Evolutionary conservation across 1,139 yeast genomes (phyloP).

Genomic region (Schizosaccharomyces versatilis): DNA sequence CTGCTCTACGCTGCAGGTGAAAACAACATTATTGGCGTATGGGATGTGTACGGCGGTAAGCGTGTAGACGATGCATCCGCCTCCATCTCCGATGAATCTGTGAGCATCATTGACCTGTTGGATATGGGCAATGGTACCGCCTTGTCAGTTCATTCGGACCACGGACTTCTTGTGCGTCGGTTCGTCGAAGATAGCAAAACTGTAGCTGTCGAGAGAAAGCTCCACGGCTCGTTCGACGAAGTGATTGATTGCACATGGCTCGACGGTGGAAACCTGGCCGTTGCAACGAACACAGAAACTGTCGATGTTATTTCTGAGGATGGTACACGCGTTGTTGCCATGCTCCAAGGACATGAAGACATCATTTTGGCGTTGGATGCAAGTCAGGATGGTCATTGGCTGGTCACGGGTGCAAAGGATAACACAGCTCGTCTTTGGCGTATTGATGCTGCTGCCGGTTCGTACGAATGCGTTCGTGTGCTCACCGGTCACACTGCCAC

Average conservation of each 20-base stretch:
- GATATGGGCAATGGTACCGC: conserved; percentile 10
- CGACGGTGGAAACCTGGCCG: conserved; percentile 43
- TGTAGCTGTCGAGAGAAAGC: conserved; percentile 29
- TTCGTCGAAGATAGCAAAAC: conserved; percentile 16
- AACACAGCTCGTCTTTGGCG: conserved; percentile 67
- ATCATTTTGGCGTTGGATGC: conserved; percentile 61
- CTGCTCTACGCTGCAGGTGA: conserved; percentile 64
- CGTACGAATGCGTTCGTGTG: conserved; percentile 34
- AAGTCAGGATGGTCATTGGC: conserved; percentile 62
- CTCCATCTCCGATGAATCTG: conserved; percentile 13
- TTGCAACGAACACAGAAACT: conserved; percentile 91
- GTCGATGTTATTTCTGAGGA: conserved; percentile 31
- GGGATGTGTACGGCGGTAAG: conserved; percentile 24
- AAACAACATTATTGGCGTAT: conserved; percentile 38
- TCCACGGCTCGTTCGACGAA: conserved; percentile 91
- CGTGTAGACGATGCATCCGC: conserved; percentile 10
- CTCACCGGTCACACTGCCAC: conserved; percentile 76
- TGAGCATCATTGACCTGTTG: background rate
- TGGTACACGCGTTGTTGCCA: conserved; percentile 35
- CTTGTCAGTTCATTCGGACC: conserved; percentile 44
- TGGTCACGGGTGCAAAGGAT: conserved; percentile 88
- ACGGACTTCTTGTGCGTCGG: background rate
- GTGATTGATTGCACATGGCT: conserved; percentile 69
- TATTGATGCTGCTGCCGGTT: conserved; percentile 16
- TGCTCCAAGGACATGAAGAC: conserved; percentile 68